Evolutionary conservation across 2,329 filamentous ascomycete genomes (phyloP).

Genomic region (Colletotrichum sp.): DNA sequence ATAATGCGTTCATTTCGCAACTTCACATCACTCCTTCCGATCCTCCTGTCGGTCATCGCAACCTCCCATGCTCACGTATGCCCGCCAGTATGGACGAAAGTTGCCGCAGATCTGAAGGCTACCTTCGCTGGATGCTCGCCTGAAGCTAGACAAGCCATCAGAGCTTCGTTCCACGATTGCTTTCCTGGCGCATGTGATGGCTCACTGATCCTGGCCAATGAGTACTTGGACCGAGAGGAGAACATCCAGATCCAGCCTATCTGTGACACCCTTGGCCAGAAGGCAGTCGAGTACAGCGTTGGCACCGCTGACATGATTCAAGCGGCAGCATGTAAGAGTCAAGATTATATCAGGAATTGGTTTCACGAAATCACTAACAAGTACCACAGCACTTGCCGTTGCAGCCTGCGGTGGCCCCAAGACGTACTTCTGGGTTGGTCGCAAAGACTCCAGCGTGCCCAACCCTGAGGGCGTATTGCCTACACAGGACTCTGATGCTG

Average conservation of each 20-base stretch:
- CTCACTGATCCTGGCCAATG: slow-evolving; percentile 2
- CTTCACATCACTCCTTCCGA: neutral
- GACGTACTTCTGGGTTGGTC: neutral
- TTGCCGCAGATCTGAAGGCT: neutral
- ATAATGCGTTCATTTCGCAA: neutral
- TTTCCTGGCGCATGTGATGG: slow-evolving; percentile 4
- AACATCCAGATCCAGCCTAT: slow-evolving; percentile 5
- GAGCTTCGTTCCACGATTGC: slow-evolving; percentile 7
- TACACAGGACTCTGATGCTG: slow-evolving; percentile 4
- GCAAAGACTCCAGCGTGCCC: neutral
- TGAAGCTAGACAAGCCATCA: neutral
- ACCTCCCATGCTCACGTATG: neutral
- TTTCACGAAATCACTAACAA: neutral
- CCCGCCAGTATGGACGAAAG: neutral
- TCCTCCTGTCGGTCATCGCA: neutral
- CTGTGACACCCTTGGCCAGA: neutral
- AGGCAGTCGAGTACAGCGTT: neutral
- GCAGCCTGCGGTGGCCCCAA: slow-evolving; percentile 1
- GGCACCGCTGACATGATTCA: slow-evolving; percentile 9
- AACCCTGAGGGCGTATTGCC: neutral
- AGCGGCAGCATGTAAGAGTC: neutral
- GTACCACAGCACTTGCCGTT: neutral
- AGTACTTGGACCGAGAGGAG: slow-evolving; percentile 2
- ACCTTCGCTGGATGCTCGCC: neutral
- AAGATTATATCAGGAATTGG: rapidly evolving